Evolutionary conservation across 2,329 filamentous ascomycete species (phyloP), one percentile per base, ranked within the genome.

Genomic region (Fusarium brevicatenulatum): DNA sequence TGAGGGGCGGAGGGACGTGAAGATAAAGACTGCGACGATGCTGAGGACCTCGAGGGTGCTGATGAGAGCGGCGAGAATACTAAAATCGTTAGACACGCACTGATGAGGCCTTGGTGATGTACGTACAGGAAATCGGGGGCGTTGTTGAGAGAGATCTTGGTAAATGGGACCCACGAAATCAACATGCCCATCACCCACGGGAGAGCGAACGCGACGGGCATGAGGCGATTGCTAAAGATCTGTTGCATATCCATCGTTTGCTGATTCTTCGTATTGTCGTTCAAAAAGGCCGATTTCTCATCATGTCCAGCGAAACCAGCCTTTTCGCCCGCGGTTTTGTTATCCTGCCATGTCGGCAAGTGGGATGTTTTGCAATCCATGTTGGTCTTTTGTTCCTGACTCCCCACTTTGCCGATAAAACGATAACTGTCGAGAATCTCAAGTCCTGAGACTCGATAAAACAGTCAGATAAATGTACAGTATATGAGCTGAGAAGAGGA

Each of bases 1-100:
- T 5, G 49, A 44, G 32, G 53, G n/a, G n/a, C 46, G 60, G 34
- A 71, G 32, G 32, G 67, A 64, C 1, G 63, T 61, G 55, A 58
- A 73, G 52, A 73, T 61, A 37, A 71, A 73, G 52, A 73, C 70
- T 16, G 30, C 49, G 39, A 39, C 19, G 21, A 73, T 73, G 46
- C 70, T 73, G n/a, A 73, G 61, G 16, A 71, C 70, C 36, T 73
- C 71, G 7, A 73, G 13, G 28, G 71, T 71, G 63, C 70, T 73
- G 19, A 73, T 50, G 2, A 47, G 12, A 5, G 66, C 70, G 3
- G 70, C 71, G 44, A 73, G 28, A 19, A 70, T 43, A 9, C 71
- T 73, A 9, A 2, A 12, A 4, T n/a, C 3, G 44, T 73, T 34
- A 73, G 67, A 8, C 12, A 34, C 10, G 21, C 9, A 5, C 9